Evolutionary conservation across 1,284 basidiomycete species (phyloP).

Genomic region (Heterobasidion occidentale): DNA sequence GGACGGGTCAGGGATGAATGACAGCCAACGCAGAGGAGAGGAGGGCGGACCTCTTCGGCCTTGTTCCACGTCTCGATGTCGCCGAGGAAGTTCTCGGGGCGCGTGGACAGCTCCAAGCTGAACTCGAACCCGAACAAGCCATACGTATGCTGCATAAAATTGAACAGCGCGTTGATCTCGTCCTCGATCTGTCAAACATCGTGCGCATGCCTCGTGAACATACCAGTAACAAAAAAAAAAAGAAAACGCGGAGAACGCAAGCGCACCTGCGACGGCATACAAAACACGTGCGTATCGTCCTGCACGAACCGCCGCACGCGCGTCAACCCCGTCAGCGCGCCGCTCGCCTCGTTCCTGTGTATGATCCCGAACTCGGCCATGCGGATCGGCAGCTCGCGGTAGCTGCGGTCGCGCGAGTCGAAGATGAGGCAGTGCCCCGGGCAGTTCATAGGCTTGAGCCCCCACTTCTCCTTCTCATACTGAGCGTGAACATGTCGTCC

Average conservation of each 20-base stretch:
- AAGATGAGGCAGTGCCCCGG: slow-evolving; percentile 98
- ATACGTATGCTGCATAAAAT: slow-evolving; percentile 94
- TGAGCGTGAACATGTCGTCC: slow-evolving; percentile 95
- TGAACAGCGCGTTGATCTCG: slow-evolving; percentile 85
- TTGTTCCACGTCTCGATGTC: slow-evolving; percentile 85
- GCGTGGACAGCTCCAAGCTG: slow-evolving; percentile 90
- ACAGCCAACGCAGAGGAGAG: not conserved
- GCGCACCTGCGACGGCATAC: slow-evolving; percentile 82
- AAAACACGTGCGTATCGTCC: slow-evolving; percentile 97
- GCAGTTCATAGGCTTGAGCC: slow-evolving; percentile 98
- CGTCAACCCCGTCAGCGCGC: slow-evolving; percentile 90
- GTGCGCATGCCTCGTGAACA: not conserved
- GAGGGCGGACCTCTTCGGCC: slow-evolving; percentile 65
- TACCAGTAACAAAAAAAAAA: not conserved
- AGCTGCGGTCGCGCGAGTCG: slow-evolving; percentile 88
- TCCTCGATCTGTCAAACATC: slow-evolving; percentile 59
- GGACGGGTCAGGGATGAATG: not conserved
- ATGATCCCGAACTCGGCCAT: slow-evolving; percentile 99
- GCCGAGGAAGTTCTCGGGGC: slow-evolving; percentile 94
- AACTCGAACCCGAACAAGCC: slow-evolving; percentile 98
- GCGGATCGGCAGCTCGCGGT: slow-evolving; percentile 93
- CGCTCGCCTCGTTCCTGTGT: slow-evolving; percentile 95
- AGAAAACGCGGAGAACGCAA: not conserved
- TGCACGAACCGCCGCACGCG: slow-evolving; percentile 94
- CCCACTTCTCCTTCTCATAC: slow-evolving; percentile 96